Percentiles rank a stretch among this genome's conserved stretches.
These are phyloP conservation scores for Wickerhamomyces ciferrii DNA, from an alignment of 805 yeast species.

Conservation along the genomic window DNA sequence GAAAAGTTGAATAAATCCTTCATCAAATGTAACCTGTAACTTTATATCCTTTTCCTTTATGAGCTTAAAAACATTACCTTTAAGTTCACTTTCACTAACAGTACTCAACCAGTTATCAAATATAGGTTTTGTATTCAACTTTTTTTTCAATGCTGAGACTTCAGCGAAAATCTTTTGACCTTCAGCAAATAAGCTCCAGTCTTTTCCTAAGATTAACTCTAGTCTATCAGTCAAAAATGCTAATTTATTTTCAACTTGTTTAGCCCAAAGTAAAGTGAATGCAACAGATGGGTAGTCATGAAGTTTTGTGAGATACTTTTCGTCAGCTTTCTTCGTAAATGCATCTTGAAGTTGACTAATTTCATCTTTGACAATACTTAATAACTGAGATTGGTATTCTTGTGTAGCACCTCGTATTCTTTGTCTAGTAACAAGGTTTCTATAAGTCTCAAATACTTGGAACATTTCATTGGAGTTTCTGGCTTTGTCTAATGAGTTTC, in stretches of 20 bases:
- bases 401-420: slow-evolving; percentile 52
- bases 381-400: slow-evolving; percentile 49
- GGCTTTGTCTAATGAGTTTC: slow-evolving; percentile 32
- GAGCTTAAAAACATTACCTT: slow-evolving; percentile 36
- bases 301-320: slow-evolving; percentile 30
- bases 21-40: slow-evolving; percentile 48
- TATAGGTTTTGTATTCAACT: slow-evolving; percentile 36
- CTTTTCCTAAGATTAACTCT: slow-evolving; percentile 48
- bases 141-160: slow-evolving; percentile 37
- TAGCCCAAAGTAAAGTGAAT: slow-evolving; percentile 45
- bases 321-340: slow-evolving; percentile 29
- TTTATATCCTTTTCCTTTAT: slow-evolving; percentile 22
- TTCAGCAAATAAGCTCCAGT: slow-evolving; percentile 59
- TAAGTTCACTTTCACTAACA: slow-evolving; percentile 16
- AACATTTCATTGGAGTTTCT: slow-evolving; percentile 45
- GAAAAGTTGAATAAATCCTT: slow-evolving; percentile 33
- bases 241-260: slow-evolving; percentile 42
- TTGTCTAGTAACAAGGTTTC: slow-evolving; percentile 45
- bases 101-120: slow-evolving; percentile 45
- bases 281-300: slow-evolving; percentile 44
- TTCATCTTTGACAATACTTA: slow-evolving; percentile 44
- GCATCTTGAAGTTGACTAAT: slow-evolving; percentile 36
- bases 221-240: slow-evolving; percentile 36
- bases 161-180: slow-evolving; percentile 60
- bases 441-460: slow-evolving; percentile 41